Conservation (phyloP, 345 rosid species). For the Combretum micranthum region DNA sequence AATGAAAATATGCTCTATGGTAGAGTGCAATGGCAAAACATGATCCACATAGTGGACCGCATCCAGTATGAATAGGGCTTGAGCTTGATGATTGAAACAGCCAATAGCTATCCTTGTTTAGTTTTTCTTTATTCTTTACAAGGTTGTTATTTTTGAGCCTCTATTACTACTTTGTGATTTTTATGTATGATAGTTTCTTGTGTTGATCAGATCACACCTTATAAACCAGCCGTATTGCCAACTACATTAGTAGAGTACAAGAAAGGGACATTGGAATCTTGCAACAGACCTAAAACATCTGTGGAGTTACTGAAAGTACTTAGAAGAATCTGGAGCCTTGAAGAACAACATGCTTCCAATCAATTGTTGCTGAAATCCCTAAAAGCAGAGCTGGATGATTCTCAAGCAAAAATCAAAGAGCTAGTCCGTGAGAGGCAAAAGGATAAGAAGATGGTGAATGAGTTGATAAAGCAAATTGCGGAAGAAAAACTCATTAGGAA, state of each 20-base stretch:
- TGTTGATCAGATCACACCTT: constrained; percentile 47
- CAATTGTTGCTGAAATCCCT: constrained; percentile 55
- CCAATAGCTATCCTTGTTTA: too few species aligned
- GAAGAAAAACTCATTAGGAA: constrained; percentile 44
- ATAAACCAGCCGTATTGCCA: constrained; percentile 45
- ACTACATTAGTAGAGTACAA: constrained; percentile 42
- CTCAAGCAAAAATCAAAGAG: constrained; percentile 56
- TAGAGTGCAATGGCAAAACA: too few species aligned
- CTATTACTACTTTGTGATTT: too few species aligned
- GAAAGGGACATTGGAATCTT: constrained; percentile 32
- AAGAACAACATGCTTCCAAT: constrained; percentile 75
- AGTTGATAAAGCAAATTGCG: constrained; percentile 39
- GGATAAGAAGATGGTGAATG: constrained; percentile 40
- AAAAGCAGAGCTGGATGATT: constrained; percentile 62
- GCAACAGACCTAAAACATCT: constrained; percentile 48
- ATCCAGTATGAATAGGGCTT: too few species aligned
- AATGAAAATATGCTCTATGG: too few species aligned
- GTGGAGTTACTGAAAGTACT: constrained; percentile 74
- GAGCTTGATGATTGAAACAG: too few species aligned
- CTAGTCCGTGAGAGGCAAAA: constrained; percentile 38
- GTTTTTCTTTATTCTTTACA: too few species aligned
- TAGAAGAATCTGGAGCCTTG: constrained; percentile 84
- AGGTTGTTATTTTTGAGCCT: too few species aligned
- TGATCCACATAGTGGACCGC: too few species aligned
- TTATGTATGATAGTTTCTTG: neutral